Conservation (phyloP, 257 asterid genomes). For the Petunia secreta region DNA sequence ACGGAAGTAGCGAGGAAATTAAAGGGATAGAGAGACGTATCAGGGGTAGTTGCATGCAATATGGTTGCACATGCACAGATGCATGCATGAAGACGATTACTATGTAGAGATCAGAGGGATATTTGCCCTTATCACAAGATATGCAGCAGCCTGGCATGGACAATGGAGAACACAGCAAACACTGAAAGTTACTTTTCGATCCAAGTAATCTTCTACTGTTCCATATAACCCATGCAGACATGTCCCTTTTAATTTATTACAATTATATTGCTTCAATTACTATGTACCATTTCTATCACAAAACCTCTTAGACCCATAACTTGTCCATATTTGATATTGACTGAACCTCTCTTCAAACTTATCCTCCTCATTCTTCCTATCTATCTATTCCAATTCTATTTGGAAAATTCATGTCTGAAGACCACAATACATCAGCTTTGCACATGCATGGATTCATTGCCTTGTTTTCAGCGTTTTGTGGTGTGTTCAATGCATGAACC, state of each 20-base stretch:
- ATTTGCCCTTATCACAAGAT: background rate
- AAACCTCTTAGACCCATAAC: constrained; percentile 26
- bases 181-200: constrained; percentile 1
- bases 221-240: constrained; percentile 44
- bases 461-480: constrained; percentile 10
- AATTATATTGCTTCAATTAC: background rate
- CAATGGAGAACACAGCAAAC: constrained; percentile 4
- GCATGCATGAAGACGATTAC: constrained; percentile 26
- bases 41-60: background rate
- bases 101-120: background rate
- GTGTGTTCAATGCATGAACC: constrained; percentile 18
- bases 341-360: constrained; percentile 17
- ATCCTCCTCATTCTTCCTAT: constrained; percentile 23
- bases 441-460: background rate
- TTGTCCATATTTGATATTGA: constrained; percentile 27
- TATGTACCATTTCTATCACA: constrained; percentile 27
- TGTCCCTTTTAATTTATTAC: constrained; percentile 36
- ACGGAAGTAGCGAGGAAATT: background rate
- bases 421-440: constrained; percentile 7
- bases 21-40: background rate
- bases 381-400: background rate
- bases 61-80: constrained; percentile 23
- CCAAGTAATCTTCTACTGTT: constrained; percentile 21
- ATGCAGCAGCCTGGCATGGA: constrained; percentile 16
- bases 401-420: constrained; percentile 1